Evolutionary conservation across 768 basidiomycete species (phyloP).

Genomic region (Omphalotus guepiniiformis): DNA sequence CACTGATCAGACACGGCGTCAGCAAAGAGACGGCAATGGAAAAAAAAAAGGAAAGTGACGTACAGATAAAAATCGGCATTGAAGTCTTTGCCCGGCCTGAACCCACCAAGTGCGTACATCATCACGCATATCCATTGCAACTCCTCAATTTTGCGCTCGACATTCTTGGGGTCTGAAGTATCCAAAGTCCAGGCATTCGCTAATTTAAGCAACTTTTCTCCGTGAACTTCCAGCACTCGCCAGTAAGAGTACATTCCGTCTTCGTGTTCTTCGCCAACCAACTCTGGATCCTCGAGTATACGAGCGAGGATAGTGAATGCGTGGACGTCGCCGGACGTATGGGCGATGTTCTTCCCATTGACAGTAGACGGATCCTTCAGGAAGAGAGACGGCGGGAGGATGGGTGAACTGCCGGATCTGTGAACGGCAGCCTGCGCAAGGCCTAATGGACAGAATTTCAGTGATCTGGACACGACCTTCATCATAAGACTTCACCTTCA

Average conservation of each 20-base stretch:
- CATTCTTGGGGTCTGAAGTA: conserved; percentile 18
- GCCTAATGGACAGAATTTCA: conserved; percentile 17
- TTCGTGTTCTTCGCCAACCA: conserved; percentile 2
- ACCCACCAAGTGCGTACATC: conserved; percentile 36
- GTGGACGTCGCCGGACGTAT: conserved; percentile 13
- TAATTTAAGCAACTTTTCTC: conserved; percentile 23
- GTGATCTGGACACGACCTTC: not conserved
- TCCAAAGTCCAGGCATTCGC: conserved; percentile 24
- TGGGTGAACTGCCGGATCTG: conserved; percentile 24
- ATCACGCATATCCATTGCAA: conserved; percentile 37
- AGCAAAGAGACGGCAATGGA: not conserved
- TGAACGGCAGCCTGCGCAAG: conserved; percentile 40
- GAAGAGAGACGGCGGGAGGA: conserved; percentile 18
- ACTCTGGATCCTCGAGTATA: conserved; percentile 34
- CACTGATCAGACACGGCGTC: too few relatives aligned
- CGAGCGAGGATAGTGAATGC: conserved; percentile 37
- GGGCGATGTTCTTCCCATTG: not conserved
- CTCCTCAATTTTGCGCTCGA: conserved; percentile 42
- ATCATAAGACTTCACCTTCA: conserved; percentile 31
- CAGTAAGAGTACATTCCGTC: conserved; percentile 16
- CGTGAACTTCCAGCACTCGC: not conserved
- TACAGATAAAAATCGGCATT: conserved; percentile 41
- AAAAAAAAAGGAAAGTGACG: conserved; percentile 14
- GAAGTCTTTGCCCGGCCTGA: conserved; percentile 23
- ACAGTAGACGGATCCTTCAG: not conserved